Evolutionary conservation across 2,329 filamentous ascomycete genomes (phyloP), one percentile per base, ranked within the genome.

Genomic region (Trichoderma lentiforme): DNA sequence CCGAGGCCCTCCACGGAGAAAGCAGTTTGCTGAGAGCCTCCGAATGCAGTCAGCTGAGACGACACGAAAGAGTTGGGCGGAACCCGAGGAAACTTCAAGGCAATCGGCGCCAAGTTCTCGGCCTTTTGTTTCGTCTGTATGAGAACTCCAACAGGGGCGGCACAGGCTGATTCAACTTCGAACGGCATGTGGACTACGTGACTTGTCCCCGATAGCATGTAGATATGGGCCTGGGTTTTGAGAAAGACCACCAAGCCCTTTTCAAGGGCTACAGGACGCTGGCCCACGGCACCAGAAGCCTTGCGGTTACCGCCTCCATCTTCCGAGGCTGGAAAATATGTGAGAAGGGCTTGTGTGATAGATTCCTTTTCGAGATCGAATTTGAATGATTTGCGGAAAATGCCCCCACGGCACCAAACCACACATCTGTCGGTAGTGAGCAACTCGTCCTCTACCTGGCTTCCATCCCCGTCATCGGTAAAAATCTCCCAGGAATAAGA

Each of bases 111-210:
- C 11, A 83, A 77, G 72, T 81, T 86, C 72, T 89, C 86, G 11
- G 83, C 79, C 72, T 85, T 86, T 56, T 91, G 85, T 79, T 92
- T 97, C 73, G 95, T 88, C 81, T 98, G 95, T 71, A 99, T 89
- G 24, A 99, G 87, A 64, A 98, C 87, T 30, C 96, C 96, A 36
- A 90, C 86, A 6, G 94, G 92, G 14, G 93, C 93, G 43, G 95
- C 90, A 80, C 95, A 93, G 34, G 93, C 94, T 68, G 90, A 90
- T 79, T 97, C 94, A 56, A 98, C 92, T 82, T 98, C 95, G 78
- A 99, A 99, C 2, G 95, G 95, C 78, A 99, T 89, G 80, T 97
- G 94, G 62, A 98, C 87, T 72, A 97, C 89, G 86, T 99, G 93
- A 78, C 89, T 96, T 39, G 93, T 91, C 24, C 95, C 95, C 2